Base-by-base conservation (phyloP, 2,329 filamentous ascomycete genomes). In the Ascochyta koolunga region DNA sequence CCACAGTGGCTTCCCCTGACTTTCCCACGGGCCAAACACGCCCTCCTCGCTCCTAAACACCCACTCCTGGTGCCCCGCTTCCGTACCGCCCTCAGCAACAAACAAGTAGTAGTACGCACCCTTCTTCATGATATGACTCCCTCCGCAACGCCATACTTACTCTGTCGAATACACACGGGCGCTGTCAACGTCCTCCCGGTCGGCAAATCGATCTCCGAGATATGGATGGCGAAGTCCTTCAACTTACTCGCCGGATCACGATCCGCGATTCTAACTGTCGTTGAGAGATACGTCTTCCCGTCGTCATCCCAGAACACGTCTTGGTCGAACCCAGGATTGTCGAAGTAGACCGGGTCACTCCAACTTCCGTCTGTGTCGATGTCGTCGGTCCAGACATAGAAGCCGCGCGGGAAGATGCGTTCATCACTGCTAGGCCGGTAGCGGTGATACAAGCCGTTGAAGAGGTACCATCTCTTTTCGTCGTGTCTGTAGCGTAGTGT, bases 221-320 rank as follows among this genome's bases (percentile, higher is more conserved):
- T 58, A 13, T 69, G 60, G 10, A 75, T 69, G 0, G 69, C 72
- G 56, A 61, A 69, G 49, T 62, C 65, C 37, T 64, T 66, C 27
- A 67, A 16, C 35, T 42, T 60, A 9, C 59, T 62, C 9, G 52
- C 39, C n/a, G 59, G 49, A 15, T 50, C 54, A 5, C 65, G 56
- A n/a, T 66, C 56, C 1, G 50, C 44, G 16, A 59, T 61, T 0
- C 58, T 37, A 15, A 61, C 55, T 0, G 60, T 65, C 0, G 68
- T 64, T 4, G 56, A 60, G 4, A 65, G 45, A 49, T 85, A 86
- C 0, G 78, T 72, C 45, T 77, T 80, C 0, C 82, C 83, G 44
- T 85, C 79, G 0, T 78, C 76, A 36, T 85, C 80, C 80, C 82
- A 86, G 61, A 85, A 83, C 0, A 69, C 31, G 43, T 67, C 64